Evolutionary conservation across 768 basidiomycete genomes (phyloP).

Genomic region (Sistotremastrum niveocremeum): DNA sequence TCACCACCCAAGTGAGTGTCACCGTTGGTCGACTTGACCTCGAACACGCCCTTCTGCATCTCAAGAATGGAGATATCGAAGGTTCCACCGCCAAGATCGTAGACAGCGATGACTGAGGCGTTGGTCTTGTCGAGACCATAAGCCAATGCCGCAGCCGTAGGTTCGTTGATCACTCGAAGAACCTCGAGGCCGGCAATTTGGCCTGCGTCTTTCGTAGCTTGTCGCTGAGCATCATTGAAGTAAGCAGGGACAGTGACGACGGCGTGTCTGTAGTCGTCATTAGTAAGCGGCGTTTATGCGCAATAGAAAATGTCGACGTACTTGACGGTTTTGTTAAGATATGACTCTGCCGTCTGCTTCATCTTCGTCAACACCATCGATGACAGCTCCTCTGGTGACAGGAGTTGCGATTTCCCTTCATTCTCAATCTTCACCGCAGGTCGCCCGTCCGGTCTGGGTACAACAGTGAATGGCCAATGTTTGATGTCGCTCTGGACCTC

Average conservation of each 20-base stretch:
- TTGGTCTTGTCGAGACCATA: conserved; percentile 83
- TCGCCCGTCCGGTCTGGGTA: conserved; percentile 55
- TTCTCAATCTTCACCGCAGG: conserved; percentile 79
- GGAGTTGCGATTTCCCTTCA: conserved; percentile 61
- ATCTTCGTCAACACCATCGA: conserved; percentile 87
- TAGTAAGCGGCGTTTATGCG: neutral
- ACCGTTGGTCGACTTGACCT: conserved; percentile 99
- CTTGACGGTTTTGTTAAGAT: conserved; percentile 86
- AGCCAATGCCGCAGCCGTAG: conserved; percentile 94
- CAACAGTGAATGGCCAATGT: conserved; percentile 81
- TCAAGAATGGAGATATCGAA: conserved; percentile 99
- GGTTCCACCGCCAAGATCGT: conserved; percentile 96
- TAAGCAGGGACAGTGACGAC: conserved; percentile 96
- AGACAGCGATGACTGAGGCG: conserved; percentile 89
- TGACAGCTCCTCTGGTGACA: conserved; percentile 79
- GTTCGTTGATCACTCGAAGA: conserved; percentile 97
- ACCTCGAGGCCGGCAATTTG: conserved; percentile 96
- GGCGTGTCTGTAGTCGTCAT: conserved; percentile 39
- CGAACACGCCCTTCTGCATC: conserved; percentile 99
- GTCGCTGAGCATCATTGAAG: conserved; percentile 99
- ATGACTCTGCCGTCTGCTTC: conserved; percentile 92
- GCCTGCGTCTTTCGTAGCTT: conserved; percentile 97
- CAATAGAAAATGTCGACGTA: conserved; percentile 32
- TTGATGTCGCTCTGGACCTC: conserved; percentile 87
- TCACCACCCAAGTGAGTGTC: conserved; percentile 97